Evolutionary conservation across 1,284 basidiomycete species (phyloP).

Genomic region (Termitomyces sp.): DNA sequence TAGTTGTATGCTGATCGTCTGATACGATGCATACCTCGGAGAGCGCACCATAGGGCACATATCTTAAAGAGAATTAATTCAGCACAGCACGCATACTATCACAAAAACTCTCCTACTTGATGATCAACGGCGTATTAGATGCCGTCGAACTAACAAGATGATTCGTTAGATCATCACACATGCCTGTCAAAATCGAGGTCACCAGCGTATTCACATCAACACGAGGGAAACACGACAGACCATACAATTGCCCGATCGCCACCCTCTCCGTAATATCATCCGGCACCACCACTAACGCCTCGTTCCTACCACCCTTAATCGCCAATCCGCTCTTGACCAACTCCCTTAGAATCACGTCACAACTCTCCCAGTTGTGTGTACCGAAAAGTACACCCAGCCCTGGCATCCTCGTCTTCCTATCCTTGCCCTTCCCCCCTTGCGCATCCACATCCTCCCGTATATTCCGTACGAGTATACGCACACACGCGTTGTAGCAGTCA

Average conservation of each 20-base stretch:
- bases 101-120: conserved; percentile 49
- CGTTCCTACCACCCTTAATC: conserved; percentile 22
- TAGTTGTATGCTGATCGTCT: neutral
- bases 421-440: conserved; percentile 9
- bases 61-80: conserved; percentile 36
- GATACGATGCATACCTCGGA: conserved; percentile 41
- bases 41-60: conserved; percentile 83
- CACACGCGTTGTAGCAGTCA: conserved; percentile 70
- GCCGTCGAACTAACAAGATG: conserved; percentile 56
- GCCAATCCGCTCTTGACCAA: conserved; percentile 57
- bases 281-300: conserved; percentile 31
- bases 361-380: conserved; percentile 79
- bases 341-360: conserved; percentile 54
- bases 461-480: conserved; percentile 54
- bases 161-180: conserved; percentile 79
- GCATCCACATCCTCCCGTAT: conserved; percentile 40
- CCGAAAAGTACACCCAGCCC: conserved; percentile 76
- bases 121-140: conserved; percentile 60
- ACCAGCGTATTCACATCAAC: neutral
- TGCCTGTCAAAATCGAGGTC: conserved; percentile 43
- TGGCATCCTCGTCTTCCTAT: conserved; percentile 21
- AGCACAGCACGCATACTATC: conserved; percentile 3
- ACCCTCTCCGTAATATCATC: conserved; percentile 61
- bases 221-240: conserved; percentile 29
- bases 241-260: conserved; percentile 81